phyloP scores from a whole-genome alignment of 2,329 filamentous ascomycete genomes.

The Paecilomyces variotii region DNA sequence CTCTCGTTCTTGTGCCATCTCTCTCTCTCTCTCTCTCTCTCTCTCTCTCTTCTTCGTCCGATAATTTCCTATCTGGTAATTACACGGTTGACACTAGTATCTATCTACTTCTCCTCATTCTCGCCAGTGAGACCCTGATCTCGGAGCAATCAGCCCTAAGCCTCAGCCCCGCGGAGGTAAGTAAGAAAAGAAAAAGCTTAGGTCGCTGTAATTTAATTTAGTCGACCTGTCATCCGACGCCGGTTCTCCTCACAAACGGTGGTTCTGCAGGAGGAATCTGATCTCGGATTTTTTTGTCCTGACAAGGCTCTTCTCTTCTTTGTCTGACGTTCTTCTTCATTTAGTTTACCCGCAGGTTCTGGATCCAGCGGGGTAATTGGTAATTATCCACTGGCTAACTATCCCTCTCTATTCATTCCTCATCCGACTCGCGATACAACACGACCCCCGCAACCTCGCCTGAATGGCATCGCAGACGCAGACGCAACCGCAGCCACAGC shows the following conservation, averaged over 20 bases:
- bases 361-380: not conserved
- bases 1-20: not conserved
- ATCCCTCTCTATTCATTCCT: not conserved
- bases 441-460: not conserved
- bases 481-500: slow-evolving; percentile 17
- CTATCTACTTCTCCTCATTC: not conserved
- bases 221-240: not conserved
- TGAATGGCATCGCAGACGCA: slow-evolving; percentile 25
- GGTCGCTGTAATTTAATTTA: not conserved
- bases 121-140: not conserved
- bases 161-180: not conserved
- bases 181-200: not conserved
- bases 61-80: not conserved
- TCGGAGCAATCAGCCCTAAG: not conserved
- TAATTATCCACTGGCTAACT: no score
- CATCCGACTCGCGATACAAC: not conserved
- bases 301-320: not conserved
- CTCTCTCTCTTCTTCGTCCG: not conserved
- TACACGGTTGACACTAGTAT: not conserved
- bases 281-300: not conserved
- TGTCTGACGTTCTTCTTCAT: not conserved
- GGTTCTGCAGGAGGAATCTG: not conserved
- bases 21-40: not conserved
- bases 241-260: not conserved
- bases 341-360: not conserved